Base-by-base conservation (phyloP, 192 early-diverging fungal genomes). In the Martensiomyces pterosporus region DNA sequence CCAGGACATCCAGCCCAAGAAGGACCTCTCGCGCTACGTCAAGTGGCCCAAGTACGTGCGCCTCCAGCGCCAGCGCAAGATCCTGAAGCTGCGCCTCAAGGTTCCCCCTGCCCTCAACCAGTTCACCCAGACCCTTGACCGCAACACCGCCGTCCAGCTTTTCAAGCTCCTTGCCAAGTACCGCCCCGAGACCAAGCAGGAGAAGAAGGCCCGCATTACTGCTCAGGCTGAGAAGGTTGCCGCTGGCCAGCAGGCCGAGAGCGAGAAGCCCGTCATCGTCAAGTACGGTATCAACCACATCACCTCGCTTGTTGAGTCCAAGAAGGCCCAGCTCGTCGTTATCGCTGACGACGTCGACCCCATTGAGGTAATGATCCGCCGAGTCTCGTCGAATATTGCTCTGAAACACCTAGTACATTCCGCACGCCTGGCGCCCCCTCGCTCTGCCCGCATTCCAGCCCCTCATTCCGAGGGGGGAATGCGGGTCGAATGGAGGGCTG, bases 201-300 rank as follows among this genome's bases (percentile, higher is more conserved):
- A 99, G 80, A 99, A 99, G 89, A 89, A 88, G 79, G 64, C 81
- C 45, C 97, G 97, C 80, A 81, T 97, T 53, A 80, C 74, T 39
- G 83, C 82, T 42, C 83, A 87, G 69, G 97, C 94, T 47, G 88
- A 87, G 62, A 79, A 85, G 65, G 88, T 90, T 78, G 90, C 90
- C 41, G 87, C 88, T 54, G 85, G 84, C 33, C 82, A 83, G 80
- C 90, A 92, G 87, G 81, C 85, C 47, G 88, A 89, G 57, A 76
- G 85, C 58, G 89, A 91, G 81, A 97, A 97, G 91, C 93, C 93
- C 49, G 73, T 85, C 64, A 76, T 90, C 47, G 87, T 99, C 81
- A 97, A 99, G 90, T 92, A 93, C 80, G 97, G 97, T 81, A 92
- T 99, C 77, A 99, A 99, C 85, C 97, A 99, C 82, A 89, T 99